Percentiles rank a stretch among this genome's conserved stretches.
Conservation (phyloP, 2,329 filamentous ascomycete genomes). For the Nakataea oryzae region DNA sequence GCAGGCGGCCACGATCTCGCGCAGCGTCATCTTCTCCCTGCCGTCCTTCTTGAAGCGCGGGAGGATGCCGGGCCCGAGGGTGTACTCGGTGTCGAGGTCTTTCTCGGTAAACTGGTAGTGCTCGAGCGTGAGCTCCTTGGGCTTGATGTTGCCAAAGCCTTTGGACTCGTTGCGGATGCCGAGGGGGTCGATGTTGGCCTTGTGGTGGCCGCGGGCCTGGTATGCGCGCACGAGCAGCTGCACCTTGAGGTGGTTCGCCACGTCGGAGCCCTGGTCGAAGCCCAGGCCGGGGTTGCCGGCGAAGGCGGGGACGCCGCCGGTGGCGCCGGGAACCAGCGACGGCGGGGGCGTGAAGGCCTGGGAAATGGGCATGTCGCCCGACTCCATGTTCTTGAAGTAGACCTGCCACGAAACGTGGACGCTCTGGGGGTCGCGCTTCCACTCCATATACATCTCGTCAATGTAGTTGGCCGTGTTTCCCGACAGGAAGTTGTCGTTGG, state of each 20-base stretch:
- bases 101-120: constrained; percentile 94
- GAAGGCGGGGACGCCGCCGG: constrained; percentile 65
- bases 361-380: constrained; percentile 92
- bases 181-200: constrained; percentile 92
- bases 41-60: constrained; percentile 84
- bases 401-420: constrained; percentile 98
- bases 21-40: constrained; percentile 90
- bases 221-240: constrained; percentile 95
- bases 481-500: constrained; percentile 92
- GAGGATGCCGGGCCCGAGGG: constrained; percentile 85
- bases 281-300: constrained; percentile 59
- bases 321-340: constrained; percentile 74
- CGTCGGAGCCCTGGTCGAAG: constrained; percentile 62
- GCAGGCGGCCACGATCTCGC: constrained; percentile 87
- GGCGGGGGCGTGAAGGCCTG: constrained; percentile 95
- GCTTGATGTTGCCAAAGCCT: constrained; percentile 76
- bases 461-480: constrained; percentile 98
- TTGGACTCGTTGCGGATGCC: constrained; percentile 81
- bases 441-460: constrained; percentile 98
- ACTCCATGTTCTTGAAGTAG: constrained; percentile 99
- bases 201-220: constrained; percentile 96
- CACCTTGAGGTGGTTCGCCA: constrained; percentile 95
- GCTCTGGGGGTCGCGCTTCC: constrained; percentile 86
- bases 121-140: constrained; percentile 85
- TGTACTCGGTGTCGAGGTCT: constrained; percentile 87